A percentile compares a stretch with the other conserved stretches of the same genome.
Evolutionary conservation across 345 rosid genomes (phyloP).

Genomic region (Nasturtium officinale): DNA sequence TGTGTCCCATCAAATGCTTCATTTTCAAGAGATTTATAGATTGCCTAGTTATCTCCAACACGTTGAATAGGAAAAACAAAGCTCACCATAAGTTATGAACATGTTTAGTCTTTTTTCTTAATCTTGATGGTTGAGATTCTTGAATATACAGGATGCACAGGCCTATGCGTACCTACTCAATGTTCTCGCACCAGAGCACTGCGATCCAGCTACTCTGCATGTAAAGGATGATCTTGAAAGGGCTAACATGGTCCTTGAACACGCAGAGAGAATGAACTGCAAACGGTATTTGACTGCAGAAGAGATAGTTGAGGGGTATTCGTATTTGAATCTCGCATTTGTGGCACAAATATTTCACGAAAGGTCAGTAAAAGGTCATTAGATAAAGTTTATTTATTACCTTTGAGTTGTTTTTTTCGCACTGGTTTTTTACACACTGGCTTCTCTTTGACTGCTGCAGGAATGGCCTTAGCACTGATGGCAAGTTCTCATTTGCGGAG

Average conservation of each 20-base stretch:
- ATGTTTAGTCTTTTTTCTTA: background rate
- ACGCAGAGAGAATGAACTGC: conserved; percentile 90
- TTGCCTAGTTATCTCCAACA: background rate
- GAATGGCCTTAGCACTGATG: conserved; percentile 85
- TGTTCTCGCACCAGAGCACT: conserved; percentile 89
- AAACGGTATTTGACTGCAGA: conserved; percentile 81
- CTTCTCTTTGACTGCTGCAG: conserved; percentile 51
- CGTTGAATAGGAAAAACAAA: background rate
- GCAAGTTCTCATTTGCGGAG: conserved; percentile 75
- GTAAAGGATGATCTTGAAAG: conserved; percentile 68
- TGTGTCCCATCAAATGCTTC: background rate
- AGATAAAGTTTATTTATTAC: background rate
- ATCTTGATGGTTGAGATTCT: conserved; percentile 15
- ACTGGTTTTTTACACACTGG: conserved; percentile 3
- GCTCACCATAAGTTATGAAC: background rate
- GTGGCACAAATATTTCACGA: conserved; percentile 92
- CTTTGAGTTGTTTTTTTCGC: background rate
- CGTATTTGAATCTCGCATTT: conserved; percentile 90
- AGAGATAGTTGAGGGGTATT: conserved; percentile 84
- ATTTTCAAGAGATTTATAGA: background rate
- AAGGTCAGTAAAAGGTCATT: conserved; percentile 51
- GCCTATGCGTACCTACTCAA: conserved; percentile 94
- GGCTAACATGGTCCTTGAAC: conserved; percentile 83
- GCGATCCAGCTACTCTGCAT: conserved; percentile 74
- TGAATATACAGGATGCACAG: conserved; percentile 68